These are phyloP conservation scores for Bryoerythrophyllum caledonicum DNA, from an alignment of 225 moss, liverwort and hornwort species.

Conservation along the genomic window DNA sequence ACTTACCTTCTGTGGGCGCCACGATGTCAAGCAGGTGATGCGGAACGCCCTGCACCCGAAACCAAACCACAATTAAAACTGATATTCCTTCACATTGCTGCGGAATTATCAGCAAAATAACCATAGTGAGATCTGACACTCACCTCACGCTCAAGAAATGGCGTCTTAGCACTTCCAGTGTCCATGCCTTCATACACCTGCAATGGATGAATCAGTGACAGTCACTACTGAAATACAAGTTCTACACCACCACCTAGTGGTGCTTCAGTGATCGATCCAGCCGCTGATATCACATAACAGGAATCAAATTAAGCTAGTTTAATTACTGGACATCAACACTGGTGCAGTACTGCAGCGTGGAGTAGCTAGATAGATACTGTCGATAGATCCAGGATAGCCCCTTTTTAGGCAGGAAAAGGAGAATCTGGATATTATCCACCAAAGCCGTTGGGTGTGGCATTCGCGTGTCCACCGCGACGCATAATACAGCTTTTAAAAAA, in stretches of 20 bases:
- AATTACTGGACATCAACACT: background rate
- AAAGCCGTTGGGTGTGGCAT: conserved; percentile 5
- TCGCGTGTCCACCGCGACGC: background rate
- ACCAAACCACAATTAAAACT: background rate
- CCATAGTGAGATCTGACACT: background rate
- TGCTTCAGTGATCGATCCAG: background rate
- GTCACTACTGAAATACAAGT: background rate
- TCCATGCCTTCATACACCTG: conserved; percentile 58
- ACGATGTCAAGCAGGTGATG: conserved; percentile 61
- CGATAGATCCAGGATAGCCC: background rate
- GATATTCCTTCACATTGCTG: background rate
- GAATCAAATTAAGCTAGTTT: background rate
- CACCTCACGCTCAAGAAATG: conserved; percentile 45
- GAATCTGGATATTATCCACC: background rate
- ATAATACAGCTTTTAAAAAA: background rate
- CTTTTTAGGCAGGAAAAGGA: background rate
- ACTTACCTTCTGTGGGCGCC: conserved; percentile 44
- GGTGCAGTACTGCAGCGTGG: background rate
- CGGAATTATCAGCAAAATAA: background rate
- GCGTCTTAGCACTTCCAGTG: conserved; percentile 62
- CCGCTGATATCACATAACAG: background rate
- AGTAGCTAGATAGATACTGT: background rate
- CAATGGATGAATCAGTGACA: conserved; percentile 11
- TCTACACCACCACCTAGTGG: background rate
- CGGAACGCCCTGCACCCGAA: conserved; percentile 33